Percentiles rank a stretch among this genome's conserved stretches.
phyloP scores from a whole-genome alignment of 768 basidiomycete genomes.

The Boletus rubroflammeus region DNA sequence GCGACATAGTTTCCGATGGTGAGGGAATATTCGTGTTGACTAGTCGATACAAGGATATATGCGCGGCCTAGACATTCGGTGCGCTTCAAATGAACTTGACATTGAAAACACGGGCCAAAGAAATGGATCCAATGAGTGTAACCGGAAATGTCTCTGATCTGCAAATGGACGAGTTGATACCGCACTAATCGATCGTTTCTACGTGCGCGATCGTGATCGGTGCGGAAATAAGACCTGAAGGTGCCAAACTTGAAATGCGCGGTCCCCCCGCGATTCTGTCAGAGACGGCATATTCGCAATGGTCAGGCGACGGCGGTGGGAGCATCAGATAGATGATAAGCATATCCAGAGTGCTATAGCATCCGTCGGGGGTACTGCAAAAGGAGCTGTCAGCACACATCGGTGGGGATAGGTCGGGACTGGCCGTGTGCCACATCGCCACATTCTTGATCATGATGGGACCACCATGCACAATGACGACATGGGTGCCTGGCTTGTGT shows the following conservation, averaged over 20 bases:
- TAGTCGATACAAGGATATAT: neutral
- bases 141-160: slow-evolving; percentile 15
- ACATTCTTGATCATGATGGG: slow-evolving; percentile 15
- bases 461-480: slow-evolving; percentile 13
- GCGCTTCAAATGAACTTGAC: slow-evolving; percentile 1
- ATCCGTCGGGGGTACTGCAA: neutral
- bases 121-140: slow-evolving; percentile 1
- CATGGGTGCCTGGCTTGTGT: slow-evolving; percentile 14
- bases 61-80: neutral
- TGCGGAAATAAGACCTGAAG: slow-evolving; percentile 1
- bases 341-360: neutral
- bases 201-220: slow-evolving; percentile 24
- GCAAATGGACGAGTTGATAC: slow-evolving; percentile 6
- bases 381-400: slow-evolving; percentile 1
- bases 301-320: neutral
- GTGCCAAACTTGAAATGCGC: slow-evolving; percentile 1
- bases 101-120: neutral
- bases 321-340: neutral
- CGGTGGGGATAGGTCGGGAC: slow-evolving; percentile 1
- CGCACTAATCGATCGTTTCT: slow-evolving; percentile 4
- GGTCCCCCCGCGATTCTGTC: slow-evolving; percentile 2
- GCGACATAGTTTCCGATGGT: neutral
- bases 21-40: neutral
- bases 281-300: neutral
- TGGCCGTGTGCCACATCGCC: slow-evolving; percentile 20